phyloP scores from a whole-genome alignment of 257 asterid species.

The Ilex asprella region DNA sequence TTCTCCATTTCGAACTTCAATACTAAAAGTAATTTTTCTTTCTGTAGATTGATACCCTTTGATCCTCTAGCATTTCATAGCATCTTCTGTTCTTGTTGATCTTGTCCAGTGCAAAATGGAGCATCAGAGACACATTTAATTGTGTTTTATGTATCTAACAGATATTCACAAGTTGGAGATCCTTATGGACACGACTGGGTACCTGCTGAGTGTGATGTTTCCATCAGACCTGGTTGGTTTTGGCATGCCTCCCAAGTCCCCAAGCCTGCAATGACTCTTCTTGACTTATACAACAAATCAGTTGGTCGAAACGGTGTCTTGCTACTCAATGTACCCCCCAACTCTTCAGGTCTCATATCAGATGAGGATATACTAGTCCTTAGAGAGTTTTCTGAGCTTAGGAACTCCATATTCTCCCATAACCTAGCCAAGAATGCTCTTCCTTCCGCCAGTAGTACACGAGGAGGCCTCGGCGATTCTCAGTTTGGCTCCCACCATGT shows the following conservation, averaged over 20 bases:
- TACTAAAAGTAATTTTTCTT: not conserved
- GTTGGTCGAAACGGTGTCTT: constrained; percentile 86
- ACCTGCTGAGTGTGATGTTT: constrained; percentile 90
- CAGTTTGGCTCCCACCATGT: constrained; percentile 41
- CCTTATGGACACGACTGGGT: constrained; percentile 87
- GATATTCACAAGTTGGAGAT: constrained; percentile 73
- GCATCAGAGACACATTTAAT: not conserved
- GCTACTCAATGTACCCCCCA: constrained; percentile 86
- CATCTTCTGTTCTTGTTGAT: too few species aligned
- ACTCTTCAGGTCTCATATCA: constrained; percentile 88
- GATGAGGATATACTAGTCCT: constrained; percentile 74
- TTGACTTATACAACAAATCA: constrained; percentile 82
- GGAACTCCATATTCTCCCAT: constrained; percentile 50
- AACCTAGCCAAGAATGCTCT: constrained; percentile 54
- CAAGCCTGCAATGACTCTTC: constrained; percentile 70
- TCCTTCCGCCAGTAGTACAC: constrained; percentile 60
- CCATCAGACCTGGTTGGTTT: constrained; percentile 93
- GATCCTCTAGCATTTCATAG: not conserved
- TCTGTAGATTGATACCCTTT: not conserved
- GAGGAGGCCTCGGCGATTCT: constrained; percentile 38
- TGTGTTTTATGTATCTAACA: constrained; percentile 20
- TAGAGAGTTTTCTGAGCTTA: constrained; percentile 56
- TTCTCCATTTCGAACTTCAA: constrained; percentile 7
- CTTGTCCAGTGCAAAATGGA: too few species aligned
- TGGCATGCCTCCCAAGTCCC: constrained; percentile 89